phyloP scores from a whole-genome alignment of 805 yeast genomes.

The Schwanniomyces yamadae region DNA sequence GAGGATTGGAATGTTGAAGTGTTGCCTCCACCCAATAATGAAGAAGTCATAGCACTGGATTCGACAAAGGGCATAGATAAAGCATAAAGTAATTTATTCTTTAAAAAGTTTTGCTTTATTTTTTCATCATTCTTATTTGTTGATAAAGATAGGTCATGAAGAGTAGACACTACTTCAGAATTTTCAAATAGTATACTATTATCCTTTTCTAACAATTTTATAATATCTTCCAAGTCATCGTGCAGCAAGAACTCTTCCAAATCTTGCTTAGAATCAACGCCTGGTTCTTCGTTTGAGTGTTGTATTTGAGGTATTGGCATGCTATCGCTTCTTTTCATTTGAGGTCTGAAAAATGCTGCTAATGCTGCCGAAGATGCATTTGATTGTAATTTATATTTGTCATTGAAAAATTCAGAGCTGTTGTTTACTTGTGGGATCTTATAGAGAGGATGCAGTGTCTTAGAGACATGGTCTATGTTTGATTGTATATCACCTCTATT shows the following conservation, averaged over 20 bases:
- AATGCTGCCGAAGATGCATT: slow-evolving; percentile 49
- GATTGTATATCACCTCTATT: background rate
- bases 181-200: slow-evolving; percentile 26
- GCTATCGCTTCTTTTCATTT: slow-evolving; percentile 36
- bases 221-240: slow-evolving; percentile 49
- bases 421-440: slow-evolving; percentile 12
- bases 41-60: slow-evolving; percentile 30
- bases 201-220: slow-evolving; percentile 45
- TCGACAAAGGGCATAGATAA: slow-evolving; percentile 67
- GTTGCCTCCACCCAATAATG: slow-evolving; percentile 12
- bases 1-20: slow-evolving; percentile 29
- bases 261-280: background rate
- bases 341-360: slow-evolving; percentile 44
- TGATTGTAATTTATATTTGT: slow-evolving; percentile 30
- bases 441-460: slow-evolving; percentile 3
- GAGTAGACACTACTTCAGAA: slow-evolving; percentile 48
- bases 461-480: background rate
- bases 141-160: slow-evolving; percentile 56
- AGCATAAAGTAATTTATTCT: slow-evolving; percentile 54
- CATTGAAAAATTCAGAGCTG: slow-evolving; percentile 16
- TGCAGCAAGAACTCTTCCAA: slow-evolving; percentile 16
- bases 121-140: slow-evolving; percentile 27
- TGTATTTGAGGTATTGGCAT: slow-evolving; percentile 25
- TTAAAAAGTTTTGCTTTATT: slow-evolving; percentile 40
- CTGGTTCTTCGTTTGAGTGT: slow-evolving; percentile 5